Base-by-base conservation (phyloP, 116 monocot genomes). In the Iris pallida region DNA sequence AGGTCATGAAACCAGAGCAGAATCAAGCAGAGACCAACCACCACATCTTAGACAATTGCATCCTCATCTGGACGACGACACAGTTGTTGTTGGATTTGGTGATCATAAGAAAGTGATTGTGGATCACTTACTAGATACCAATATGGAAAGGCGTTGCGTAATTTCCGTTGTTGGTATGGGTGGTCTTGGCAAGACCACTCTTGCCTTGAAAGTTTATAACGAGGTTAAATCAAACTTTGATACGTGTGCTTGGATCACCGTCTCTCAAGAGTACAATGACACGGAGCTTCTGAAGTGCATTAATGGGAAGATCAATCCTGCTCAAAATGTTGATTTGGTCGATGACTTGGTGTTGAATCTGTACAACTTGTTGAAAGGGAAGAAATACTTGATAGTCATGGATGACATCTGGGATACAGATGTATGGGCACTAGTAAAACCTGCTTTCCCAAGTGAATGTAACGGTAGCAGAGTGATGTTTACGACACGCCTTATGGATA, bases 391-490 rank as follows among this genome's bases (percentile, higher is more conserved):
- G 4, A 57, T 78, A 2, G 73, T 84, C 2, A 20, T 80, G 64
- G 84, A 84, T 59, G 76, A 80, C 40, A 42, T 84, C 2, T 76
- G 75, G 76, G 54, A 43, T 5, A 42, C 10, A 11, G 58, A 63
- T n/a, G 43, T 60, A 2, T 75, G 72, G 76, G 9, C 19, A 7
- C 14, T 55, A 55, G 11, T 76, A 0, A 58, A 53, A 11, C 63
- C 12, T 15, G 61, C 19, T 47, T 59, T 79, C 8, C 73, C 84
- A 5, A 42, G 69, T 30, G 16, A 2, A 5, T 15, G 2, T 2
- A 79, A 84, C 47, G 64, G 76, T 1, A 80, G 84, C 20, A 42
- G 72, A 59, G 65, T 80, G 5, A 17, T 84, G 43, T 8, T 84
- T 4, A 85, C 80, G 18, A 71, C 85, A 16, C 70, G 71, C 6